A percentile compares a stretch with the other conserved stretches of the same genome.
Conservation (phyloP, 2,329 filamentous ascomycete species). For the Colletotrichum abscissum region DNA sequence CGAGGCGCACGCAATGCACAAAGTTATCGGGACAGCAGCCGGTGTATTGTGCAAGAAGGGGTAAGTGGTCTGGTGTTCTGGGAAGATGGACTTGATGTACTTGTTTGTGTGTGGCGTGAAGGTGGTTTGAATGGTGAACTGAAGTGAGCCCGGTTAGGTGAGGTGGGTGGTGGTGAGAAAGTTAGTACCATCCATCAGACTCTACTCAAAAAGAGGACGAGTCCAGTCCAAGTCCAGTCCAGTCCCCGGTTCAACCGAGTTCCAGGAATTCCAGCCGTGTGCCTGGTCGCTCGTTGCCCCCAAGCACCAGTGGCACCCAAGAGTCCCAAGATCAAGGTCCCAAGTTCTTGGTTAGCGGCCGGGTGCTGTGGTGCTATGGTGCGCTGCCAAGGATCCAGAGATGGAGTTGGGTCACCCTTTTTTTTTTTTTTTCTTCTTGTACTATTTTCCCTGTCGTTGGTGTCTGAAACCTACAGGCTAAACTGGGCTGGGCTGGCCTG, state of each 20-base stretch:
- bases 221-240: slow-evolving; percentile 14
- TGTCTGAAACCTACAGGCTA: slow-evolving; percentile 31
- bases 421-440: not conserved
- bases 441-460: slow-evolving; percentile 28
- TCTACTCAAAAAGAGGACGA: slow-evolving; percentile 25
- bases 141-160: not conserved
- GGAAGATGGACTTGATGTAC: not conserved
- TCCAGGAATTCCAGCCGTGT: slow-evolving; percentile 9
- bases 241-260: slow-evolving; percentile 3
- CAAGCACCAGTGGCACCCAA: not conserved
- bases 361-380: slow-evolving; percentile 9
- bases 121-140: not conserved
- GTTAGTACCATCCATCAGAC: slow-evolving; percentile 24
- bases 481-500: slow-evolving; percentile 23
- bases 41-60: not conserved
- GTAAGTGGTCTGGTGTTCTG: not conserved
- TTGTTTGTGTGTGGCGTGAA: not conserved
- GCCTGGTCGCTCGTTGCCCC: not conserved
- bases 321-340: not conserved
- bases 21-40: not conserved
- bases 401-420: slow-evolving; percentile 24
- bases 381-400: slow-evolving; percentile 32
- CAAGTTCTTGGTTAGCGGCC: slow-evolving; percentile 29
- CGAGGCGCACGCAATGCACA: slow-evolving; percentile 2
- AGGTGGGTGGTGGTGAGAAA: slow-evolving; percentile 25